Evolutionary conservation across 768 basidiomycete genomes (phyloP).

Genomic region (Agaricus blazei): DNA sequence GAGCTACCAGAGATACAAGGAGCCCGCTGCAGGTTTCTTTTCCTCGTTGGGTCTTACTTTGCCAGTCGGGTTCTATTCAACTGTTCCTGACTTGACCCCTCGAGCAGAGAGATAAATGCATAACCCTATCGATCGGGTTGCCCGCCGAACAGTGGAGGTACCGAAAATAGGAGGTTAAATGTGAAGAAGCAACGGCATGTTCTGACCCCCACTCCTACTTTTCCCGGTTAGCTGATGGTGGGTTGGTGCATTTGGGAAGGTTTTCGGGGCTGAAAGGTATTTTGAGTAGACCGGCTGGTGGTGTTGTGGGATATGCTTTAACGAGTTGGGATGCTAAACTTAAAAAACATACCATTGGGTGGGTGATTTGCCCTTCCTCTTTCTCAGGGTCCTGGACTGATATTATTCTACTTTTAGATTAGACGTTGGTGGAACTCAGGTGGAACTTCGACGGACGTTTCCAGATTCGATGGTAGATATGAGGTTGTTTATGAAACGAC

Average conservation of each 20-base stretch:
- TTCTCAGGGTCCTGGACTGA: neutral
- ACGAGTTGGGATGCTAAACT: constrained; percentile 82
- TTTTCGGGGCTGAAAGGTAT: constrained; percentile 95
- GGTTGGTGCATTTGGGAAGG: constrained; percentile 69
- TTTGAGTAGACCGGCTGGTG: constrained; percentile 89
- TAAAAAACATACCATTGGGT: constrained; percentile 82
- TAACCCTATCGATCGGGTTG: too few relatives aligned
- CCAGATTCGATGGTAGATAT: constrained; percentile 85
- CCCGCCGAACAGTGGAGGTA: too few relatives aligned
- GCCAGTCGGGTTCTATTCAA: too few relatives aligned
- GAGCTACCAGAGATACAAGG: too few relatives aligned
- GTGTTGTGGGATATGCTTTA: constrained; percentile 91
- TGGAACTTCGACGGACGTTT: constrained; percentile 94
- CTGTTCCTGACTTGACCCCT: too few relatives aligned
- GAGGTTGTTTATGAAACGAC: constrained; percentile 95
- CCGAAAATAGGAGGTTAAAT: too few relatives aligned
- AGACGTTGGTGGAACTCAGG: constrained; percentile 94
- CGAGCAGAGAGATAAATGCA: too few relatives aligned
- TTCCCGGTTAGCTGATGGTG: constrained; percentile 51
- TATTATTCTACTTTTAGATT: constrained; percentile 37
- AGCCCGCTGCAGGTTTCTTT: too few relatives aligned
- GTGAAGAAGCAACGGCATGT: too few relatives aligned
- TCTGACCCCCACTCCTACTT: too few relatives aligned
- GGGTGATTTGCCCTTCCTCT: constrained; percentile 19
- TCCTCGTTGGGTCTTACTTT: too few relatives aligned